phyloP scores from a whole-genome alignment of 139 green algal species.

The Micractinium conductrix region DNA sequence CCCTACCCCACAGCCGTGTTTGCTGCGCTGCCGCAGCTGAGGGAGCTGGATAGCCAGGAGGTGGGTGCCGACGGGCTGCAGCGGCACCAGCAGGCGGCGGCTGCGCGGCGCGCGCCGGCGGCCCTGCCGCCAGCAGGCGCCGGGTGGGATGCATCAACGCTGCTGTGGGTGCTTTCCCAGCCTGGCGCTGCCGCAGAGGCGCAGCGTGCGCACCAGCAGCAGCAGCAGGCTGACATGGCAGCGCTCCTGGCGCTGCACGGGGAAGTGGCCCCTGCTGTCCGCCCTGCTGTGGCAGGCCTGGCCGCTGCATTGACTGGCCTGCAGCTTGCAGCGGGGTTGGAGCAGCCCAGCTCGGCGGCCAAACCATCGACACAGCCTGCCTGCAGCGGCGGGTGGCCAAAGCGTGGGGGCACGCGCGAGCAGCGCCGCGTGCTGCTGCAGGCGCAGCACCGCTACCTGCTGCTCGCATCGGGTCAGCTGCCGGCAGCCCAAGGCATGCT shows the following conservation, averaged over 20 bases:
- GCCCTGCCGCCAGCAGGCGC: neutral
- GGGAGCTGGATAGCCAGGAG: constrained; percentile 16
- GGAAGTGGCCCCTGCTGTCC: neutral
- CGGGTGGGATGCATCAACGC: neutral
- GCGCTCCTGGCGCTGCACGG: no score
- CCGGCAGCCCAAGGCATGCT: neutral
- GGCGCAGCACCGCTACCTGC: constrained; percentile 11
- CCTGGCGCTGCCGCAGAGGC: neutral
- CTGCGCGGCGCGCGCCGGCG: neutral
- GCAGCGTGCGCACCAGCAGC: neutral
- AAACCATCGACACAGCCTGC: neutral
- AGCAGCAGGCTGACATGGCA: neutral
- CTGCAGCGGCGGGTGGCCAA: no score
- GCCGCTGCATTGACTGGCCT: neutral
- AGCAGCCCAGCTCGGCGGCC: neutral
- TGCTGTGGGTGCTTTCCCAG: neutral
- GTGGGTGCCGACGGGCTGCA: neutral
- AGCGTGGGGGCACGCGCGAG: no score
- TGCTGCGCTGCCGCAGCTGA: neutral
- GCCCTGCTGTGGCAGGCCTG: neutral
- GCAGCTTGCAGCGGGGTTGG: neutral
- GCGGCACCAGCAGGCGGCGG: neutral
- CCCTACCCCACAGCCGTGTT: neutral
- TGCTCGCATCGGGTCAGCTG: neutral
- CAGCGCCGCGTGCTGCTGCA: neutral